These are phyloP conservation scores for Sporothrix inflata DNA, from an alignment of 2,329 filamentous ascomycete genomes.

Conservation along the genomic window DNA sequence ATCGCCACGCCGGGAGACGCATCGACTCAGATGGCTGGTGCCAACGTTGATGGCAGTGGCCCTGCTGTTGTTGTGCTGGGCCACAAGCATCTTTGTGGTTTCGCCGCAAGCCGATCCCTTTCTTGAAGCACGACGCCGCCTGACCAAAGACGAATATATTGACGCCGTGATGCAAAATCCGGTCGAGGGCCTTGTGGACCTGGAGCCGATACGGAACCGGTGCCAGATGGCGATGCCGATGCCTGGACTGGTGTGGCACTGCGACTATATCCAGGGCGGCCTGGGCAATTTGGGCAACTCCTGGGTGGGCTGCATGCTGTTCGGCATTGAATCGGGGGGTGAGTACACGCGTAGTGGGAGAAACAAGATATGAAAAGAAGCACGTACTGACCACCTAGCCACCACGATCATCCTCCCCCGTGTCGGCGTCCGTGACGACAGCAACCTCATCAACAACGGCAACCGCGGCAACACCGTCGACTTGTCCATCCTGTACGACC, in stretches of 20 bases:
- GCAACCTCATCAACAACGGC: conserved; percentile 31
- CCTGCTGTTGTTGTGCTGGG: neutral
- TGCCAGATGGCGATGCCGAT: conserved; percentile 41
- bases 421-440: conserved; percentile 34
- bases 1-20: neutral
- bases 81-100: neutral
- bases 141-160: conserved; percentile 31
- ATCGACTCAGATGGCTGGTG: neutral
- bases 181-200: conserved; percentile 33
- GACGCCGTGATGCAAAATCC: conserved; percentile 32
- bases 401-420: conserved; percentile 34
- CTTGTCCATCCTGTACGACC: conserved; percentile 29
- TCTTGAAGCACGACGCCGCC: neutral
- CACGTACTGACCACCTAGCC: neutral
- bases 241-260: conserved; percentile 44
- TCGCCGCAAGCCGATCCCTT: neutral
- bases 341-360: neutral
- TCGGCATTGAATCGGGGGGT: conserved; percentile 40
- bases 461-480: conserved; percentile 24
- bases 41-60: neutral
- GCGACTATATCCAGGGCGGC: conserved; percentile 43
- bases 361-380: neutral
- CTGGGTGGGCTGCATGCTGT: conserved; percentile 44
- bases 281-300: conserved; percentile 45
- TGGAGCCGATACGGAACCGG: conserved; percentile 31